Evolutionary conservation across 345 rosid species (phyloP), one percentile per base, ranked within the genome.

Genomic region (Lepidium didymum): DNA sequence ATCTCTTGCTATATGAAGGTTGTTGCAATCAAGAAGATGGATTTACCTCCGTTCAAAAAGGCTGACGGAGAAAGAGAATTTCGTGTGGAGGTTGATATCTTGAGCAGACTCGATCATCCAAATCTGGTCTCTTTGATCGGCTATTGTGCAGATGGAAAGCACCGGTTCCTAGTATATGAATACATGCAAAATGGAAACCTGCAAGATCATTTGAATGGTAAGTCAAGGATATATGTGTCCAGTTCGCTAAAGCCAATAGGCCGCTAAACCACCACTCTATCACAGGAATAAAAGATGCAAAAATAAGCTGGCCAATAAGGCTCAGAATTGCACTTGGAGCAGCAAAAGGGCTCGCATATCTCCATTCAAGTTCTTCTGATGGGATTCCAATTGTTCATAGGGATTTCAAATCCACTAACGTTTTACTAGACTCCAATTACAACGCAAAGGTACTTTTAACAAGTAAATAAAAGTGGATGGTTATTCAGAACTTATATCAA

Each of bases 11-110:
- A 41, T 59, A n/a, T 70, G 63, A 80, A 93, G 98, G 90, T 87
- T 49, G 96, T 93, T 67, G 98, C 98, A 43, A 84, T 93, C 80
- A 93, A 90, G 92, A 93, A 90, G 78, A 93, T 93, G 98, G 96
- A 90, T 77, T 77, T 93, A 74, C 96, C 97, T 14, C 69, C 84
- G 34, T 86, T 78, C 57, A 90, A 88, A 79, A 91, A 75, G 77
- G 96, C 96, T 18, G 96, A 90, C 47, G 97, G 98, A 56, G 97
- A 93, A 69, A 78, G 89, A 15, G 98, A 93, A 66, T 93, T 90
- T 62, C 97, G 97, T 2, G 97, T 93, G 36, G 98, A 93, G 76
- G 97, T 93, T 37, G 98, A 93, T 68, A 88, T 93, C 77, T 64
- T 93, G 81, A 93, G 98, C 87, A 84, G 98, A 77, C 92, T 93